Percentiles rank a stretch among this genome's conserved stretches.
Evolutionary conservation across 2,329 filamentous ascomycete species (phyloP).

Genomic region (Chaetomiaceae sp.): DNA sequence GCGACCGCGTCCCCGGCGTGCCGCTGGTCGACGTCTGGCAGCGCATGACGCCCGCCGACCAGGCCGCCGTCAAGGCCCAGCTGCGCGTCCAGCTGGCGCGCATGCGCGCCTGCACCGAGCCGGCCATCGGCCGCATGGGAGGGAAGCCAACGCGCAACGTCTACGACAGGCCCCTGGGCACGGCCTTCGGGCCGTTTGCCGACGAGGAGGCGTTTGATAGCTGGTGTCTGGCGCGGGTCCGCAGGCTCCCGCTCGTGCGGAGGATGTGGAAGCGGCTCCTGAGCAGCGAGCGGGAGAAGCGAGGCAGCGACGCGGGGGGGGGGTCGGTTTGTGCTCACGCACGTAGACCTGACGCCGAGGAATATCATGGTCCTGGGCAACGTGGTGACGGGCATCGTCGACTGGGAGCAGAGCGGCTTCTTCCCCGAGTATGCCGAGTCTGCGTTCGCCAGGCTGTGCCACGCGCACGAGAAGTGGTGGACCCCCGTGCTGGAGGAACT

Average conservation of each 20-base stretch:
- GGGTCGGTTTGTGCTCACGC: background rate
- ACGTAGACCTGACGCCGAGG: background rate
- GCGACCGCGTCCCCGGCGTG: slow-evolving; percentile 13
- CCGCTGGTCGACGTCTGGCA: slow-evolving; percentile 13
- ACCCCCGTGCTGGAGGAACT: slow-evolving; percentile 8
- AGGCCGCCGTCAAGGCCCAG: slow-evolving; percentile 7
- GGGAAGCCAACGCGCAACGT: background rate
- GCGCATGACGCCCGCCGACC: background rate
- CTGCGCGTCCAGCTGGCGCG: slow-evolving; percentile 7
- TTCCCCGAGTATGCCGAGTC: slow-evolving; percentile 18
- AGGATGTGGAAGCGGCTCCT: background rate
- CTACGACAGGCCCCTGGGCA: background rate
- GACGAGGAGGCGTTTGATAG: slow-evolving; percentile 10
- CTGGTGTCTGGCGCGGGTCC: slow-evolving; percentile 11
- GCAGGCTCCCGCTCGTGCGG: background rate
- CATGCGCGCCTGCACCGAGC: slow-evolving; percentile 13
- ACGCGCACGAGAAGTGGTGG: slow-evolving; percentile 13
- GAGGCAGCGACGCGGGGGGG: slow-evolving; percentile 1
- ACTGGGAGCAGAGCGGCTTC: slow-evolving; percentile 18
- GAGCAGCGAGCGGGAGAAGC: background rate
- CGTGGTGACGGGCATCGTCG: slow-evolving; percentile 12
- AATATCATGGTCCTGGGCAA: slow-evolving; percentile 12
- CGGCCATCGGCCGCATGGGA: slow-evolving; percentile 12
- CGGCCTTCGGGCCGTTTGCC: slow-evolving; percentile 6
- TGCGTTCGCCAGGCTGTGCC: slow-evolving; percentile 12